Conservation (phyloP, 2,329 filamentous ascomycete genomes). For the Claviceps spartinae region DNA sequence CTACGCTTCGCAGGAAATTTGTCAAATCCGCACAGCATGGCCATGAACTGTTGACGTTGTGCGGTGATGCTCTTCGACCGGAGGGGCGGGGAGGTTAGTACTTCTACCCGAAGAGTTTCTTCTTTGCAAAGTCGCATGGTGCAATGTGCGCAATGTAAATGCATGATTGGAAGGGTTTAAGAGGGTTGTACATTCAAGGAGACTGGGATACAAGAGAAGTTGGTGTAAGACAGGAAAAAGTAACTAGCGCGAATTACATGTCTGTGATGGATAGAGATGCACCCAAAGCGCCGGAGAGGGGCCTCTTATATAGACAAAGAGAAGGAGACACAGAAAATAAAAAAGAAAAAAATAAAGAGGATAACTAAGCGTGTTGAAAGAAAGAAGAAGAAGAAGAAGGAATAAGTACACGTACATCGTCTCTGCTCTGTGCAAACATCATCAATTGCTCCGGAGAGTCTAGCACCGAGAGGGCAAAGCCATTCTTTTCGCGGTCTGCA, state of each 20-base stretch:
- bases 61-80: constrained; percentile 36
- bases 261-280: no score
- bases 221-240: neutral
- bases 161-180: no score
- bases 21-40: constrained; percentile 39
- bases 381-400: neutral
- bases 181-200: no score
- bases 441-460: constrained; percentile 44
- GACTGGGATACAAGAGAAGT: neutral
- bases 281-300: no score
- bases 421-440: constrained; percentile 41
- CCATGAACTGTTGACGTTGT: constrained; percentile 42
- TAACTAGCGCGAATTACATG: no score
- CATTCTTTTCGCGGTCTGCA: constrained; percentile 27
- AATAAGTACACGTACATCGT: constrained; percentile 32
- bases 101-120: no score
- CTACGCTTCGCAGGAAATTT: neutral
- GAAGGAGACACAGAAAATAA: neutral
- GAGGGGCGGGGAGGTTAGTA: neutral
- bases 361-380: neutral
- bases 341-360: no score
- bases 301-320: no score
- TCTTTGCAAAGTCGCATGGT: no score
- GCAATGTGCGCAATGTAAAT: no score
- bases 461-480: constrained; percentile 39